These are phyloP conservation scores for Ilex aquifolium DNA, from an alignment of 257 asterid genomes.

Conservation along the genomic window DNA sequence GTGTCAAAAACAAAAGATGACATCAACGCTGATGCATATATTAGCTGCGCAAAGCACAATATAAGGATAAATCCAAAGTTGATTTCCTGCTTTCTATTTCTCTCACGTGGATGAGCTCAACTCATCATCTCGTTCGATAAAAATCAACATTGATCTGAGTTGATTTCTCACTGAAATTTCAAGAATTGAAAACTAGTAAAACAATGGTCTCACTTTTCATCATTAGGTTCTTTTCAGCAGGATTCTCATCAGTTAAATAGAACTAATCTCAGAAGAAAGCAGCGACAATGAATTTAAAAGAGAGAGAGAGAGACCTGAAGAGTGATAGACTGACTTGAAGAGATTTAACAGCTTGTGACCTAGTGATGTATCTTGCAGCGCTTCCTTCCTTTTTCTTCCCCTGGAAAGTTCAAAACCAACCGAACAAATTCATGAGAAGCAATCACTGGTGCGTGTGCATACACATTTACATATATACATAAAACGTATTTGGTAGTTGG, in stretches of 20 bases:
- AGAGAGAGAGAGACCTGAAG: constrained; percentile 55
- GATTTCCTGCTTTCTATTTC: too few species aligned
- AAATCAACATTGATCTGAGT: too few species aligned
- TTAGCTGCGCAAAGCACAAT: too few species aligned
- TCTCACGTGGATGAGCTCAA: too few species aligned
- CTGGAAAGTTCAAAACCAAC: constrained; percentile 22
- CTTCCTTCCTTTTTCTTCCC: constrained; percentile 99
- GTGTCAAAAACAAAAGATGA: too few species aligned
- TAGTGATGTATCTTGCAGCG: constrained; percentile 83
- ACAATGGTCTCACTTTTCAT: not conserved
- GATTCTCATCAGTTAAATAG: not conserved
- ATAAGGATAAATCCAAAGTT: too few species aligned
- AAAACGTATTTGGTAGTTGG: not conserved
- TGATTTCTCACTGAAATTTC: not conserved
- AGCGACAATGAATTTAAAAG: not conserved
- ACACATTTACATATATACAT: too few species aligned
- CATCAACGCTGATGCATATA: too few species aligned
- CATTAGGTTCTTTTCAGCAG: not conserved
- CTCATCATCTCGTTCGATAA: too few species aligned
- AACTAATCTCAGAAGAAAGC: not conserved
- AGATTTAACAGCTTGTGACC: constrained; percentile 74
- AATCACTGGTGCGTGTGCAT: not conserved
- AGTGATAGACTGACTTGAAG: constrained; percentile 85
- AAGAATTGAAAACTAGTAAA: not conserved
- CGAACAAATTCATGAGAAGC: not conserved